These are phyloP conservation scores for Candida ulmi DNA, from an alignment of 805 yeast species.

Conservation along the genomic window DNA sequence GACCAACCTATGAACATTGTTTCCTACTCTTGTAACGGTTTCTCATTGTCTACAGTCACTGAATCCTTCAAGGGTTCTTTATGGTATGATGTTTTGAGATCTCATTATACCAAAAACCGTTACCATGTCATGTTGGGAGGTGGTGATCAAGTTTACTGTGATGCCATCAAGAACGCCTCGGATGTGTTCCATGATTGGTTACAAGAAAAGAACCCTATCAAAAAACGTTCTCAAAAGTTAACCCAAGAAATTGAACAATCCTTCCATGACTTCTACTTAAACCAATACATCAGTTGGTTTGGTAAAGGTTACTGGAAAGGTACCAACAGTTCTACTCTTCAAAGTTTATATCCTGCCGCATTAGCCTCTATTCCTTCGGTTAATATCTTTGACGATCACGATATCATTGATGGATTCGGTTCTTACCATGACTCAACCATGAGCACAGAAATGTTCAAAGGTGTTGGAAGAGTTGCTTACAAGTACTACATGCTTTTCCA, in stretches of 20 bases:
- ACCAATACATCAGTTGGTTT: conserved; percentile 80
- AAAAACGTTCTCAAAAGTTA: conserved; percentile 38
- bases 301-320: conserved; percentile 88
- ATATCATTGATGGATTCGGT: conserved; percentile 94
- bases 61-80: conserved; percentile 62
- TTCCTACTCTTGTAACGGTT: conserved; percentile 89
- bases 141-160: conserved; percentile 93
- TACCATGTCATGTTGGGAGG: conserved; percentile 97
- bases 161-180: conserved; percentile 61
- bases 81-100: conserved; percentile 79
- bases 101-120: conserved; percentile 50
- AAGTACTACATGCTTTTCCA: conserved; percentile 88
- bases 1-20: conserved; percentile 72
- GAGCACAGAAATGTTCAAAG: conserved; percentile 59
- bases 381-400: conserved; percentile 92
- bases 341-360: conserved; percentile 65
- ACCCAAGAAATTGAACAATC: conserved; percentile 46
- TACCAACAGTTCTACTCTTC: conserved; percentile 54
- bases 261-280: conserved; percentile 60
- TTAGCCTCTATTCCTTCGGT: conserved; percentile 79
- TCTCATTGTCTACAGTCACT: conserved; percentile 70
- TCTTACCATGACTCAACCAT: conserved; percentile 76
- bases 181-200: conserved; percentile 58
- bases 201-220: conserved; percentile 41
- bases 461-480: conserved; percentile 76